Conservation (phyloP, 2,329 filamentous ascomycete genomes). For the Aspergillus ruber region DNA sequence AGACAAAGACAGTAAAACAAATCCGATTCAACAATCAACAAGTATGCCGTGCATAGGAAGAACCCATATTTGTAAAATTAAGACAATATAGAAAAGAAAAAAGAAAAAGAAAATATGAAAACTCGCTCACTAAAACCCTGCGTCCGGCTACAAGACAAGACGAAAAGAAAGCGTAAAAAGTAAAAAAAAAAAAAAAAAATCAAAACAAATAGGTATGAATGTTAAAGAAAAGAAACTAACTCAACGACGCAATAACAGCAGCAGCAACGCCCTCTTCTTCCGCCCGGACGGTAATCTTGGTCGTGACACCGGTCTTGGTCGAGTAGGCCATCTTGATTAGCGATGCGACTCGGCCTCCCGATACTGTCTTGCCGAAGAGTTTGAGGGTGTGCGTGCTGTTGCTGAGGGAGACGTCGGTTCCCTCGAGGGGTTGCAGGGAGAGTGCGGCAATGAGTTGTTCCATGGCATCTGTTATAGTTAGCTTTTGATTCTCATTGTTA, state of each 20-base stretch:
- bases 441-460: constrained; percentile 81
- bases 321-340: constrained; percentile 90
- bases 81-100: background rate
- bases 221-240: constrained; percentile 48
- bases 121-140: constrained; percentile 9
- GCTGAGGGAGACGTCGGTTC: constrained; percentile 82
- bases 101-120: constrained; percentile 1
- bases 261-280: constrained; percentile 89
- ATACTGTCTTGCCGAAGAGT: constrained; percentile 90
- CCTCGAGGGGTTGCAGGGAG: constrained; percentile 88
- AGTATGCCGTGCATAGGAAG: constrained; percentile 9
- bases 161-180: too few species aligned
- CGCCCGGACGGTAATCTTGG: constrained; percentile 85
- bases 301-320: constrained; percentile 86
- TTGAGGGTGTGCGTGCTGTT: constrained; percentile 91
- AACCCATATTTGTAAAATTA: constrained; percentile 7
- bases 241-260: constrained; percentile 76
- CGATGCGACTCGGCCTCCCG: constrained; percentile 80
- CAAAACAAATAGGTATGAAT: constrained; percentile 6
- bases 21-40: constrained; percentile 15
- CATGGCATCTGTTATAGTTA: constrained; percentile 66
- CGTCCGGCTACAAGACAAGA: too few species aligned
- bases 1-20: constrained; percentile 6
- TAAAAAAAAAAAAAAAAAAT: constrained; percentile 6
- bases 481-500: constrained; percentile 7